phyloP scores from a whole-genome alignment of 345 rosid genomes.

The Crucihimalaya himalaica region DNA sequence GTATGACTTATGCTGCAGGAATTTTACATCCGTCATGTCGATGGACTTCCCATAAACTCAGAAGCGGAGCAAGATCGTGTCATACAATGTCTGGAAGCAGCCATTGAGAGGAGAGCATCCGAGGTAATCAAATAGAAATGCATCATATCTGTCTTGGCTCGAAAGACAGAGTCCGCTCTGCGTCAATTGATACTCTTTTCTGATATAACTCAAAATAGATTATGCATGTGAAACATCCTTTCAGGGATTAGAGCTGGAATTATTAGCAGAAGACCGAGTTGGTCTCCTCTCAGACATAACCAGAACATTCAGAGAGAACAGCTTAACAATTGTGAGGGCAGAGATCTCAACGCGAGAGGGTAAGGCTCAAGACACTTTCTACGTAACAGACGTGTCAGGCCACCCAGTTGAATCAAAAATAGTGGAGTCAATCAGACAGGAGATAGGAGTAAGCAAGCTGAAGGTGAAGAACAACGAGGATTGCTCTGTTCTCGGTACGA shows the following conservation, averaged over 20 bases:
- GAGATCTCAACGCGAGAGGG: slow-evolving; percentile 86
- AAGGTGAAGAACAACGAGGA: slow-evolving; percentile 56
- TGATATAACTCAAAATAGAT: neutral
- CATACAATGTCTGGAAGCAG: slow-evolving; percentile 76
- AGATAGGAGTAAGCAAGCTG: slow-evolving; percentile 71
- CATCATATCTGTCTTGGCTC: neutral
- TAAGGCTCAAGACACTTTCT: slow-evolving; percentile 78
- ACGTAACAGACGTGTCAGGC: slow-evolving; percentile 81
- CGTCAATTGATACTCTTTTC: neutral
- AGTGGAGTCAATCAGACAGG: slow-evolving; percentile 75
- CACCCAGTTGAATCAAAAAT: slow-evolving; percentile 64
- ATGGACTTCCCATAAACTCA: slow-evolving; percentile 72
- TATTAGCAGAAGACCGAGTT: slow-evolving; percentile 73
- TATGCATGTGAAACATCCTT: neutral
- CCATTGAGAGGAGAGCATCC: slow-evolving; percentile 71
- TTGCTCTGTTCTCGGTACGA: slow-evolving; percentile 31
- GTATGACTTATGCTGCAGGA: slow-evolving; percentile 50
- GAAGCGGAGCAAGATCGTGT: slow-evolving; percentile 82
- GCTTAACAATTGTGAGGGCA: slow-evolving; percentile 79
- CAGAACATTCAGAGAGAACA: slow-evolving; percentile 90
- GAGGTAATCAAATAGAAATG: slow-evolving; percentile 49
- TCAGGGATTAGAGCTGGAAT: slow-evolving; percentile 86
- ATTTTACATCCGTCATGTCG: slow-evolving; percentile 74
- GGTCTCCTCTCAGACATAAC: slow-evolving; percentile 94
- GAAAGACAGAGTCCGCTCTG: neutral